These are phyloP conservation scores for Backusella tarrabulga DNA, from an alignment of 192 early-diverging fungal genomes.

Conservation along the genomic window DNA sequence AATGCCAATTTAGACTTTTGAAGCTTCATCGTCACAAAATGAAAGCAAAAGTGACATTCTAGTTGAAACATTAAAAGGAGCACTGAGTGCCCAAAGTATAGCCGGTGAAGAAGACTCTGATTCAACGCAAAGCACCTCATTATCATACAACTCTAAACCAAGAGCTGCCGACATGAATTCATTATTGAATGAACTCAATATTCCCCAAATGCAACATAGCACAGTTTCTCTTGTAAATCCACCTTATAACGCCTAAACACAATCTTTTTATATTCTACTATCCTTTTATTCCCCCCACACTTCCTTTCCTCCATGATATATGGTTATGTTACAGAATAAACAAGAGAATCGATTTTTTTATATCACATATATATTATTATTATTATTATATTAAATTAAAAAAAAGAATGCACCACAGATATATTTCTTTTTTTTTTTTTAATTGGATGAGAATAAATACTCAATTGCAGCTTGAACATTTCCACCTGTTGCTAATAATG, in stretches of 20 bases:
- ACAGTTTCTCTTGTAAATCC: slow-evolving; percentile 22
- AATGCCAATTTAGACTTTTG: not conserved
- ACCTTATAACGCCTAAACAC: slow-evolving; percentile 12
- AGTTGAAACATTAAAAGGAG: slow-evolving; percentile 16
- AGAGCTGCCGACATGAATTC: slow-evolving; percentile 13
- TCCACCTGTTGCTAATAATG: slow-evolving; percentile 80
- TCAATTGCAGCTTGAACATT: slow-evolving; percentile 88
- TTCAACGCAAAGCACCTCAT: slow-evolving; percentile 8
- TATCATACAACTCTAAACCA: not conserved
- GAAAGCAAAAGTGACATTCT: slow-evolving; percentile 6
- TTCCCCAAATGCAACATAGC: slow-evolving; percentile 2
- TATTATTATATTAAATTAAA: not conserved
- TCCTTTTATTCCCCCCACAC: no score
- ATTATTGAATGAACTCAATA: slow-evolving; percentile 17
- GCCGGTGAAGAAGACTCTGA: not conserved
- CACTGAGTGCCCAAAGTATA: not conserved
- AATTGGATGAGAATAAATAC: slow-evolving; percentile 47
- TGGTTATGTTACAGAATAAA: no score
- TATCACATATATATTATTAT: no score
- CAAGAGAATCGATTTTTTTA: not conserved
- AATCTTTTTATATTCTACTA: no score
- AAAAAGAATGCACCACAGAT: no score
- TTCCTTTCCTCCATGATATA: no score
- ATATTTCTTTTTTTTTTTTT: not conserved
- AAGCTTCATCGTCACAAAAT: not conserved